Base-by-base conservation (phyloP, 2,329 filamentous ascomycete species). In the Trichophyton schoenleinii region DNA sequence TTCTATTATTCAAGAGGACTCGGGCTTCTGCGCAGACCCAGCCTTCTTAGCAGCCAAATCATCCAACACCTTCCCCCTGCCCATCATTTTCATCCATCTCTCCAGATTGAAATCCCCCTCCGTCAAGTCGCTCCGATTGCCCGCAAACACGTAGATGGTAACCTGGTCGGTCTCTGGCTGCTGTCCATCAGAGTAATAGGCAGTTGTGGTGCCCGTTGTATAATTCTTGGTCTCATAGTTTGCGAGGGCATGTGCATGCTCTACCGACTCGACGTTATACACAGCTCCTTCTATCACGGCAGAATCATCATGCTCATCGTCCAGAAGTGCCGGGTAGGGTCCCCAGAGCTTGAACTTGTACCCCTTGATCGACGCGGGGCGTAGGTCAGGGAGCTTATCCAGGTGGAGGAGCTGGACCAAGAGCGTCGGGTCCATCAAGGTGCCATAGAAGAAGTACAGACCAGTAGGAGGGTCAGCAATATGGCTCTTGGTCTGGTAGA, bases 401-500 rank as follows among this genome's bases (percentile, higher is more conserved):
- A 72, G 42, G 6, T 60, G 52, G n/a, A 70, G 64, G 36, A 69
- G 55, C n/a, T 69, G 63, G n/a, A 49, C 38, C n/a, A 71, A 61
- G 63, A 70, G 68, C 0, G 60, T 49, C 0, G 70, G 67, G 42
- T 75, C 69, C 11, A 67, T 64, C n/a, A 75, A 63, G 0, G 72
- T 71, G 41, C 71, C 72, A 61, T 75, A 74, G 65, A 75, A 72
- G 64, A 75, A 75, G 34, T 58, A 58, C 22, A 58, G 41, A 7
- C 57, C 57, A 20, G 57, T 58, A 1, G 57, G 57, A 7, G 57
- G 57, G 25, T 55, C 49, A 13, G 34, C 34, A 38, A 18, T 55
- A 20, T 36, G 13, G 15, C n/a, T 44, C 41, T 44, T 44, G 41
- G 34, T 28, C 49, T 31, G 25, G 22, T 13, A 53, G 22, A 13